These are phyloP conservation scores for Aschersonia sp. DNA, from an alignment of 2,329 filamentous ascomycete genomes.

Conservation along the genomic window DNA sequence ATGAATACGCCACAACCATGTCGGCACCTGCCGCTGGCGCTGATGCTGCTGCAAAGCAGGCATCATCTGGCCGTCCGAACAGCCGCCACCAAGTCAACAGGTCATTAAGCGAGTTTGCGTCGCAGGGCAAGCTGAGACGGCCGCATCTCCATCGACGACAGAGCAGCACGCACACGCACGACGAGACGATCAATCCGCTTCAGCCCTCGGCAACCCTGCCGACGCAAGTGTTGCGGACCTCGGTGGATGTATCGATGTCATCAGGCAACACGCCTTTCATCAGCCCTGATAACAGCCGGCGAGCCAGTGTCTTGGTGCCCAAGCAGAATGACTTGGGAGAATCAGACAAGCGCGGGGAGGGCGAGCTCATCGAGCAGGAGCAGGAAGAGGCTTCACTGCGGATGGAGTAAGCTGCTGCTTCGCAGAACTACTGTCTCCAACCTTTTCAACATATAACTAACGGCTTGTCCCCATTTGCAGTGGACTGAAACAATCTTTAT, in stretches of 20 bases:
- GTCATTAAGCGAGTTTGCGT: conserved; percentile 39
- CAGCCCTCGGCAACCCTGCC: conserved; percentile 1
- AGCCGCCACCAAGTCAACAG: conserved; percentile 37
- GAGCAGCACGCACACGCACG: conserved; percentile 11
- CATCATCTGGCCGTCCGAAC: conserved; percentile 9
- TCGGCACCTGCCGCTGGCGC: not conserved
- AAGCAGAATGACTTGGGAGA: conserved; percentile 20
- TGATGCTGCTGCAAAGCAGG: not conserved
- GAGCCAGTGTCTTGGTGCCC: conserved; percentile 24
- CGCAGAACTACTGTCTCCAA: not conserved
- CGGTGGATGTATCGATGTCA: conserved; percentile 29
- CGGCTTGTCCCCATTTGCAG: conserved; percentile 16
- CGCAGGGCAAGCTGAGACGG: conserved; percentile 28
- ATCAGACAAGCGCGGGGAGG: conserved; percentile 29
- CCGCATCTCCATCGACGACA: conserved; percentile 18
- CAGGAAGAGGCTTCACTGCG: conserved; percentile 13
- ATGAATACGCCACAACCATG: not conserved
- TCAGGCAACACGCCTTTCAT: conserved; percentile 28
- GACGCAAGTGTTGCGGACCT: conserved; percentile 18
- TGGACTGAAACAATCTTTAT: conserved; percentile 35
- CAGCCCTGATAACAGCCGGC: conserved; percentile 27
- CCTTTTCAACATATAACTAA: not conserved
- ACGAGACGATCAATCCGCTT: conserved; percentile 13
- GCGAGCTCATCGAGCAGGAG: conserved; percentile 23
- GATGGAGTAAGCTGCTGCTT: conserved; percentile 15